A percentile compares a stretch with the other conserved stretches of the same genome.
Conservation (phyloP, 164 flowering plant genomes). For the Berberis vulgaris region DNA sequence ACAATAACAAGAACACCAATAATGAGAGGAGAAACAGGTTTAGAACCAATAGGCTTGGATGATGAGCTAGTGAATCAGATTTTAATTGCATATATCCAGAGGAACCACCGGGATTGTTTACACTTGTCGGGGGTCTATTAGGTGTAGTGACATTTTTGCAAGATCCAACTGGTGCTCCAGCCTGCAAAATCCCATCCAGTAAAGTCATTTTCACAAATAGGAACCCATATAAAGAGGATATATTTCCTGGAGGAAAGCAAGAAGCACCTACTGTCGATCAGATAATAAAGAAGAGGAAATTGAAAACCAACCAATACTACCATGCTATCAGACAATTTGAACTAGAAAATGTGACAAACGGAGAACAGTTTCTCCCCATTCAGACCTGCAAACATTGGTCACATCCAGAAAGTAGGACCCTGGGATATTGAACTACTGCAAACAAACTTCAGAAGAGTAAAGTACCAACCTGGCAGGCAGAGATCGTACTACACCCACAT, state of each 20-base stretch:
- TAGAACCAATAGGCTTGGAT: constrained; percentile 15
- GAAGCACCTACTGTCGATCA: neutral
- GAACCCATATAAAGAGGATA: neutral
- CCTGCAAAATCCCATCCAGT: constrained; percentile 39
- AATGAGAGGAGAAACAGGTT: constrained; percentile 18
- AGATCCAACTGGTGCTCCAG: constrained; percentile 62
- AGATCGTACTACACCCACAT: constrained; percentile 71
- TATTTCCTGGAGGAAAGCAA: neutral
- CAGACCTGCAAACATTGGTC: no score
- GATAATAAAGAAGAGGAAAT: neutral
- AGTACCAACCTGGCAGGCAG: constrained; percentile 57
- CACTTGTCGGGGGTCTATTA: constrained; percentile 23
- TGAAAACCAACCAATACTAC: neutral
- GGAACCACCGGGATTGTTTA: constrained; percentile 39
- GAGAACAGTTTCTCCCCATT: no score
- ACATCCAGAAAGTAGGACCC: neutral
- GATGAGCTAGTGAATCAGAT: constrained; percentile 32
- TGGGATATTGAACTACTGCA: no score
- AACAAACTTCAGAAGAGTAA: neutral
- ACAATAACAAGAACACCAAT: constrained; percentile 15
- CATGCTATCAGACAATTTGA: no score
- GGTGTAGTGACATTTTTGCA: constrained; percentile 52
- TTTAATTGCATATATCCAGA: constrained; percentile 78
- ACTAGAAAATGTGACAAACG: no score
- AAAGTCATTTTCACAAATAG: constrained; percentile 1